These are phyloP conservation scores for Leccinum uliginosum DNA, from an alignment of 768 basidiomycete genomes.

Conservation along the genomic window DNA sequence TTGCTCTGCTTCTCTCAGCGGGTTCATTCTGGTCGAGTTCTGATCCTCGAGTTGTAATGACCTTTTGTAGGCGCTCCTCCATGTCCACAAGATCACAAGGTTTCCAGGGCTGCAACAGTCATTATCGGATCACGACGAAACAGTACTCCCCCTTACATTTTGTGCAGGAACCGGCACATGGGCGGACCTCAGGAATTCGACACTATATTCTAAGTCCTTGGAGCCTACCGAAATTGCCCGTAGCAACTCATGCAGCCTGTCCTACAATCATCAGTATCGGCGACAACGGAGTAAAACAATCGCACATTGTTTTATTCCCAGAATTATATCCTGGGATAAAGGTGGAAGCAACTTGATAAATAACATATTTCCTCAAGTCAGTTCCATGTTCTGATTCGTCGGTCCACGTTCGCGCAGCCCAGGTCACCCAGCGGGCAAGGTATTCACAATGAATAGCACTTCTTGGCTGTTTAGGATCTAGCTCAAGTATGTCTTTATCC, in stretches of 20 bases:
- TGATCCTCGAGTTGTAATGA: slow-evolving; percentile 8
- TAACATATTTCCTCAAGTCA: slow-evolving; percentile 43
- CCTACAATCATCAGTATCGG: slow-evolving; percentile 6
- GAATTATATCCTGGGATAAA: slow-evolving; percentile 38
- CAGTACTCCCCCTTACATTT: slow-evolving; percentile 9
- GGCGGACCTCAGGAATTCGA: slow-evolving; percentile 15
- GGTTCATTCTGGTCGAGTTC: neutral
- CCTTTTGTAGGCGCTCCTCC: slow-evolving; percentile 45
- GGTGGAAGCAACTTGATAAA: slow-evolving; percentile 43
- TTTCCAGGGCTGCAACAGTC: slow-evolving; percentile 44
- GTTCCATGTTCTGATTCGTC: slow-evolving; percentile 29
- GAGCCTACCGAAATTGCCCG: slow-evolving; percentile 17
- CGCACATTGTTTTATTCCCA: slow-evolving; percentile 35
- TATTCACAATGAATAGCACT: slow-evolving; percentile 52
- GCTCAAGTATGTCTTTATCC: slow-evolving; percentile 15
- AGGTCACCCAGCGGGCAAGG: slow-evolving; percentile 66
- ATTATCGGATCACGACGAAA: neutral
- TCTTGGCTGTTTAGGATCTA: slow-evolving; percentile 15
- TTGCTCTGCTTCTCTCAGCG: neutral
- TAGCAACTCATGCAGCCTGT: slow-evolving; percentile 22
- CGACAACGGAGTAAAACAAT: neutral
- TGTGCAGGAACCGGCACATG: slow-evolving; percentile 4
- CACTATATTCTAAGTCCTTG: slow-evolving; percentile 16
- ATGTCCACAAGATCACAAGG: slow-evolving; percentile 49
- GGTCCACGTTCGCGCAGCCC: slow-evolving; percentile 47